Conservation (phyloP, 176 grass and related monocot species). For the Musa itinerans region DNA sequence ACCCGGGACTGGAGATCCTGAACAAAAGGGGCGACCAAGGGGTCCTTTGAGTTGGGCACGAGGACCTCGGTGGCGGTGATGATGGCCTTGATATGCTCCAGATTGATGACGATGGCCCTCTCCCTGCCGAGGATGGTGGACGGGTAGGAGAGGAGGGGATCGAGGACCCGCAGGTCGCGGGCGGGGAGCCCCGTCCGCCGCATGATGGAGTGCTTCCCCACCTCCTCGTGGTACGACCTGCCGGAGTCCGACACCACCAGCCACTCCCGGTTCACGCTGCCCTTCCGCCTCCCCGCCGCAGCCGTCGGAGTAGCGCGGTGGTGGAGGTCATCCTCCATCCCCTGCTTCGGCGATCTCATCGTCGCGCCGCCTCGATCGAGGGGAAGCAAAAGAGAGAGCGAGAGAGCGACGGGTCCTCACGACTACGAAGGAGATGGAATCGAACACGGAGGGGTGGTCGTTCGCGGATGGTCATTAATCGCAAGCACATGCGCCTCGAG, state of each 20-base stretch:
- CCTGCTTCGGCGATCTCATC: neutral
- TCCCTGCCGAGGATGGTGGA: conserved; percentile 80
- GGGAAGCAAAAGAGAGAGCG: neutral
- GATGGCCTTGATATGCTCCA: conserved; percentile 31
- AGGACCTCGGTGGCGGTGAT: conserved; percentile 24
- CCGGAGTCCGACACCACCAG: conserved; percentile 63
- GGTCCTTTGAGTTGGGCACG: conserved; percentile 6
- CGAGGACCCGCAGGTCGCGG: conserved; percentile 74
- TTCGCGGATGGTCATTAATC: no score
- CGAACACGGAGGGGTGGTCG: no score
- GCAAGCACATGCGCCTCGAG: no score
- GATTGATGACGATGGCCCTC: conserved; percentile 66
- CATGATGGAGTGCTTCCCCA: conserved; percentile 75
- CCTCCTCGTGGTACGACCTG: conserved; percentile 32
- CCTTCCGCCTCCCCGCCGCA: conserved; percentile 43
- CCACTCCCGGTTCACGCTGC: conserved; percentile 50
- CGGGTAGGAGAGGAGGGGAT: conserved; percentile 64
- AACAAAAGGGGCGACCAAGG: conserved; percentile 13
- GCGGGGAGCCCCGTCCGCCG: conserved; percentile 62
- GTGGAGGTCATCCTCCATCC: neutral
- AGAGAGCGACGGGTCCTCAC: neutral
- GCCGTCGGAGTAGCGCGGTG: conserved; percentile 13
- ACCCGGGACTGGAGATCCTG: conserved; percentile 9
- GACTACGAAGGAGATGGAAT: neutral
- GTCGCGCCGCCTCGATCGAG: neutral